Evolutionary conservation across 2,329 filamentous ascomycete genomes (phyloP).

Genomic region (Stachybotrys chartarum): DNA sequence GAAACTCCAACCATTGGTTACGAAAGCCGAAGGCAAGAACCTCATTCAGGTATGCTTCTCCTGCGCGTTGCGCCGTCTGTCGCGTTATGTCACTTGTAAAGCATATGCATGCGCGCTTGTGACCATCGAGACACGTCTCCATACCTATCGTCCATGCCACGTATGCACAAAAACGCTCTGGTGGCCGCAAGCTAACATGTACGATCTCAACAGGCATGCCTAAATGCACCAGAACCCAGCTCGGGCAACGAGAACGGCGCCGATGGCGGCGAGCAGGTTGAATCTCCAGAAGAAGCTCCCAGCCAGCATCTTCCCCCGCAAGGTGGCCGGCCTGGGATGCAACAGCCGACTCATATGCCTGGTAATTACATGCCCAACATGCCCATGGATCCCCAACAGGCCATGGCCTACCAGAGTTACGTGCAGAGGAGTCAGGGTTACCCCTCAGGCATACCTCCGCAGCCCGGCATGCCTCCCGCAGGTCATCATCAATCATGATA

Average conservation of each 20-base stretch:
- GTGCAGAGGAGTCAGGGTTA: conserved; percentile 62
- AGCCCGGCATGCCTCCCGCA: conserved; percentile 73
- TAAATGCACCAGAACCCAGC: conserved; percentile 90
- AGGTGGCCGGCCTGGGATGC: conserved; percentile 54
- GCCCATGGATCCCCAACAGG: conserved; percentile 68
- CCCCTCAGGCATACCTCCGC: conserved; percentile 72
- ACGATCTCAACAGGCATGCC: conserved; percentile 62
- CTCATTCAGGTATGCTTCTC: conserved; percentile 76
- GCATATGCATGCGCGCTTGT: background rate
- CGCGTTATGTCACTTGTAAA: background rate
- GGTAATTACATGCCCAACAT: conserved; percentile 57
- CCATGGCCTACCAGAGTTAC: conserved; percentile 77
- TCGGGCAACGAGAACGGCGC: conserved; percentile 75
- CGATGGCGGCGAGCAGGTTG: conserved; percentile 68
- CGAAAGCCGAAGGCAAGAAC: conserved; percentile 98
- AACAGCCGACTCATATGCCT: conserved; percentile 56
- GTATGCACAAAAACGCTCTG: background rate
- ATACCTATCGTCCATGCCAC: no score
- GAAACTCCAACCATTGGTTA: conserved; percentile 95
- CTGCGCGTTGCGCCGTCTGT: conserved; percentile 1
- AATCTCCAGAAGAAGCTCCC: conserved; percentile 84
- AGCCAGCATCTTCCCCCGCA: conserved; percentile 67
- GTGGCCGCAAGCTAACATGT: conserved; percentile 20
- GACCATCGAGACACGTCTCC: background rate
- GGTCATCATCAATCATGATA: conserved; percentile 70